These are phyloP conservation scores for Bryopsis sp. DNA, from an alignment of 139 green algal genomes.

Conservation along the genomic window DNA sequence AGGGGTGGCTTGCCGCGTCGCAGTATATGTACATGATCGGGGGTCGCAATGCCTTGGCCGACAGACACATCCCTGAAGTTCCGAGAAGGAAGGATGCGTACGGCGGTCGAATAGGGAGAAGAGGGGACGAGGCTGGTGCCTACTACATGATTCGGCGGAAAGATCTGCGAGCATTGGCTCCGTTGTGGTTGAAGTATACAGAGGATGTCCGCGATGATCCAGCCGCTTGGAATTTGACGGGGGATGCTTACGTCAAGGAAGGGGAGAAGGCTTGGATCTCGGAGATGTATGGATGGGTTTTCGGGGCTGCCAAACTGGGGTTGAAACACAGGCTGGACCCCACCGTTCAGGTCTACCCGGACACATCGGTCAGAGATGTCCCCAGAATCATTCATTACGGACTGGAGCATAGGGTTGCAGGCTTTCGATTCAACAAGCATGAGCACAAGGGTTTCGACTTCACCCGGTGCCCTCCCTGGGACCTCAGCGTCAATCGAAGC, in stretches of 20 bases:
- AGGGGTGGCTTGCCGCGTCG: constrained; percentile 24
- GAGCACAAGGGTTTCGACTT: neutral
- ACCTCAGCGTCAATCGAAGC: neutral
- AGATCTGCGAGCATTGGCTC: constrained; percentile 62
- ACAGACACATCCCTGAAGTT: constrained; percentile 51
- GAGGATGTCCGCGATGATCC: constrained; percentile 55
- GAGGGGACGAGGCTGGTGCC: constrained; percentile 56
- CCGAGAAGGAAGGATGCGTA: constrained; percentile 52
- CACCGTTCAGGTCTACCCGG: constrained; percentile 5
- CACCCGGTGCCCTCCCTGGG: constrained; percentile 9
- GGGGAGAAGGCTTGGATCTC: constrained; percentile 72
- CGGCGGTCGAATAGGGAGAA: constrained; percentile 31
- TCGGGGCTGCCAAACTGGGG: constrained; percentile 50
- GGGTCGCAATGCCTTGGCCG: constrained; percentile 54
- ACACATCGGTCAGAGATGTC: neutral
- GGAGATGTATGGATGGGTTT: constrained; percentile 87
- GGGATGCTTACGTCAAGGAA: constrained; percentile 23
- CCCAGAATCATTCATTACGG: constrained; percentile 5
- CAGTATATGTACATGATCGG: constrained; percentile 37
- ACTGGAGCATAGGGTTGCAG: neutral
- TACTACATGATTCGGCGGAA: constrained; percentile 70
- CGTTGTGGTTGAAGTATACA: constrained; percentile 67
- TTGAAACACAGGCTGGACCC: constrained; percentile 60
- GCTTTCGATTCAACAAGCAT: constrained; percentile 8
- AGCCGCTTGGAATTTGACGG: constrained; percentile 20